A percentile compares a stretch with the other conserved stretches of the same genome.
phyloP scores from a whole-genome alignment of 108 stramenopile genomes.

The Fragilariopsis cylindrus region DNA sequence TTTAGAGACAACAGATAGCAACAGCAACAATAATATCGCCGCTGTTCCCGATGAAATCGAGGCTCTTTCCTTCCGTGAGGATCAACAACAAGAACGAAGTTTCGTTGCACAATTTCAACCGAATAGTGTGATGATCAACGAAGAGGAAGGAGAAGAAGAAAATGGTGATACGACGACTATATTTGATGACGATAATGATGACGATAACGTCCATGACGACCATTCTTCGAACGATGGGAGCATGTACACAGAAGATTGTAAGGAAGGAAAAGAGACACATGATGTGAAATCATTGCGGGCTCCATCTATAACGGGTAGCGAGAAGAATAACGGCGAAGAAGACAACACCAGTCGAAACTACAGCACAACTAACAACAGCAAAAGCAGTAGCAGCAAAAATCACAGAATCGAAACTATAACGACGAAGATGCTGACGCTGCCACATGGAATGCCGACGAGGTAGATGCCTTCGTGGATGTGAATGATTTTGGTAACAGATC shows the following conservation, averaged over 20 bases:
- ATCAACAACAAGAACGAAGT: background rate
- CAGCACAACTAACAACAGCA: background rate
- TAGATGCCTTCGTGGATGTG: conserved; percentile 7
- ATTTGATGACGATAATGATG: too few species aligned
- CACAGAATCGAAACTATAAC: background rate
- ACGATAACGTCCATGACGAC: background rate
- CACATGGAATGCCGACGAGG: conserved; percentile 14
- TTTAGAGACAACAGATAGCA: background rate
- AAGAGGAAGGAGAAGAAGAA: background rate
- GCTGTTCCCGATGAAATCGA: conserved; percentile 11
- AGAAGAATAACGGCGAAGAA: background rate
- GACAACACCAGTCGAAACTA: background rate
- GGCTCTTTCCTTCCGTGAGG: background rate
- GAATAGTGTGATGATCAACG: background rate
- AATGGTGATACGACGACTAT: background rate
- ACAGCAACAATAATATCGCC: background rate
- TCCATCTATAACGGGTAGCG: background rate
- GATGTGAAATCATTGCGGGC: background rate
- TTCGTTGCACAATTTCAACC: conserved; percentile 6
- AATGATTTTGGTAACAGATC: background rate
- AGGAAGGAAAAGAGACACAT: background rate
- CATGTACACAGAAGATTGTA: background rate
- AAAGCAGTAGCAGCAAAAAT: background rate
- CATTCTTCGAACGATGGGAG: conserved; percentile 10
- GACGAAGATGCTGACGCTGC: conserved; percentile 12